phyloP scores from a whole-genome alignment of 2,329 filamentous ascomycete genomes.

The Aulographum hederae region DNA sequence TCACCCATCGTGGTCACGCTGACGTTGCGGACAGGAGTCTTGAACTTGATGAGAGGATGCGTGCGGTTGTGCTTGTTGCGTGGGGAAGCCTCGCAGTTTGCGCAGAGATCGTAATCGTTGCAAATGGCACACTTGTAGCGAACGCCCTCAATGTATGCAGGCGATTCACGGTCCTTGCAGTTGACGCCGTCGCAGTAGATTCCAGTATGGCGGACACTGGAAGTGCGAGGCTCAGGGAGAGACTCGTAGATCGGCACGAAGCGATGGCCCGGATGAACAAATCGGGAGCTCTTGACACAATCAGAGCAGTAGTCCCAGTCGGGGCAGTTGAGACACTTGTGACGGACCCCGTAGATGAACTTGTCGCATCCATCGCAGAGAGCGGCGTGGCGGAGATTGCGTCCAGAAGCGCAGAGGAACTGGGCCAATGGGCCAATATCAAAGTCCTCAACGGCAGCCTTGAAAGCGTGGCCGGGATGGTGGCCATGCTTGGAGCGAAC shows the following conservation, averaged over 20 bases:
- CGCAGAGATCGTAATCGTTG: conserved; percentile 88
- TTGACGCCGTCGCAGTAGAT: conserved; percentile 92
- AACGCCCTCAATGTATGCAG: conserved; percentile 55
- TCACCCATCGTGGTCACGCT: conserved; percentile 74
- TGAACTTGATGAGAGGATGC: conserved; percentile 96
- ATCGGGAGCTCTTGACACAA: conserved; percentile 49
- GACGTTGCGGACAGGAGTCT: conserved; percentile 75
- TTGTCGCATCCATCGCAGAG: conserved; percentile 87
- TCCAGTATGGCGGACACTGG: conserved; percentile 48
- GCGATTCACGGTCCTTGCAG: conserved; percentile 36
- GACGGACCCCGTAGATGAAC: conserved; percentile 70
- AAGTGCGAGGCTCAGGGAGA: conserved; percentile 28
- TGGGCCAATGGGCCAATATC: conserved; percentile 42
- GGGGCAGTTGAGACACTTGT: conserved; percentile 94
- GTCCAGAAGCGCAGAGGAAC: conserved; percentile 57
- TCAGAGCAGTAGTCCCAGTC: conserved; percentile 89
- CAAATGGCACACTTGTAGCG: conserved; percentile 97
- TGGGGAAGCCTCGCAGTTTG: conserved; percentile 78
- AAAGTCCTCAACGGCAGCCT: conserved; percentile 45
- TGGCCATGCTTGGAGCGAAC: conserved; percentile 65
- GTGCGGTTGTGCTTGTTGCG: conserved; percentile 76
- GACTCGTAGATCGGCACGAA: conserved; percentile 78
- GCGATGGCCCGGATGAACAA: conserved; percentile 65
- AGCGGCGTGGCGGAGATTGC: conserved; percentile 66
- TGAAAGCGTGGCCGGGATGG: conserved; percentile 72